Evolutionary conservation across 2,329 filamentous ascomycete genomes (phyloP), one percentile per base, ranked within the genome.

Genomic region (Alternaria panax): DNA sequence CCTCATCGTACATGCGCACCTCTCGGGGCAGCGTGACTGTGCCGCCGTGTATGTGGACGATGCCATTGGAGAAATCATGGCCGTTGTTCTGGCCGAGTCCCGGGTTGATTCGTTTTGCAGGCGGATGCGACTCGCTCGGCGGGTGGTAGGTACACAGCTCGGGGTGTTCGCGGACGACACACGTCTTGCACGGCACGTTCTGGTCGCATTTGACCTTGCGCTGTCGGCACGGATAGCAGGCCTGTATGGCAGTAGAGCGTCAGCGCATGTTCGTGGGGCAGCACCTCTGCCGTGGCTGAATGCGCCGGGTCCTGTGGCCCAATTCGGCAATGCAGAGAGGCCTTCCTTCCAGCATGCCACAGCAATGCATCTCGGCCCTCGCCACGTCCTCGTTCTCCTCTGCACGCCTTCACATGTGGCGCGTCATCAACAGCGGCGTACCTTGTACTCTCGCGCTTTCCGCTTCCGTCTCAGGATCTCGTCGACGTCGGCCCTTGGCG

Each of bases 391-490:
- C 30, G 11, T 34, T 14, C 12, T 32, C 30, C 5, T 32, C 11
- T 32, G 30, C 30, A 32, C 30, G 30, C 30, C 24, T 48, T 16
- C 30, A 7, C 25, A 12, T 22, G 12, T 22, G n/a, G 47, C 50
- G 47, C 59, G 51, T 54, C 51, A 59, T 16, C 28, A 16, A n/a
- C 28, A n/a, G 45, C 47, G 36, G 52, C 74, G 59, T 68, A 77
- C 76, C 75, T 84, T 84, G 75, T 84, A 82, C 72, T 84, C 82
- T 28, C 82, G 74, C 45, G 81, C 81, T 66, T 84, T 84, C 45
- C 82, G 75, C 73, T 84, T 84, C 66, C 81, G 75, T 22, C 81
- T 75, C 67, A 84, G 65, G 38, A 83, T 82, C 64, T 83, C 81
- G 70, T 84, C 81, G 57, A 84, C 81, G 54, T 83, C 81, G 51